Base-by-base conservation (phyloP, 192 early-diverging fungal genomes). In the Oehlia diaphana region DNA sequence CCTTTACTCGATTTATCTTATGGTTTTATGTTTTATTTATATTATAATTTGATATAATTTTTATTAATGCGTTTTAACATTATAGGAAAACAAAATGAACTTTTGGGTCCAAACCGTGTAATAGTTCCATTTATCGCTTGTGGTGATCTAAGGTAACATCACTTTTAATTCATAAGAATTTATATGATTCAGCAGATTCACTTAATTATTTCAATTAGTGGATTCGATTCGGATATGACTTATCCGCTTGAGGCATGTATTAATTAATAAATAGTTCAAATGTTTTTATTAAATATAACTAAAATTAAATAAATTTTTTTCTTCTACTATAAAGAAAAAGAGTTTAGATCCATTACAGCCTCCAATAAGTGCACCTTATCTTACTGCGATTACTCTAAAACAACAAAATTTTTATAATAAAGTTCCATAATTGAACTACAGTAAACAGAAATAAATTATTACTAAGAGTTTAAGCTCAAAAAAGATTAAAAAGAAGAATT, bases 111-210 rank as follows among this genome's bases (percentile, higher is more conserved):
- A 49, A 95, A 96, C 82, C 87, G 94, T 71, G 88, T 90, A 2
- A 92, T 97, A 81, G 93, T 92, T 4, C 96, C 96, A 5, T 97
- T 96, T 84, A 85, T 96, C 72, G 94, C 95, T 1, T 97, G 96
- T 76, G 96, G 96, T 35, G 96, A 98, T 81, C 82, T 96, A 74
- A 92, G 86, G 88, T 89, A 88, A 78, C 16, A 7, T 7, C 49
- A 72, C 21, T 14, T 68, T 82, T 26, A 3, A 67, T 50, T 33
- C 10, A 13, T 77, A 28, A 72, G 31, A 64, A 28, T 37, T 42
- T 12, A 53, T 73, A 69, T n/a, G 42, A 1, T 64, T 79, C 42
- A 33, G 0, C 4, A 65, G 19, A 10, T n/a, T 58, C 68, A 53
- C 58, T 16, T 14, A 67, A 28, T 72, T 68, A 26, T 62, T 63